A percentile compares a stretch with the other conserved stretches of the same genome.
Conservation (phyloP, 2,329 filamentous ascomycete genomes). For the Dothideomycetes sp. region DNA sequence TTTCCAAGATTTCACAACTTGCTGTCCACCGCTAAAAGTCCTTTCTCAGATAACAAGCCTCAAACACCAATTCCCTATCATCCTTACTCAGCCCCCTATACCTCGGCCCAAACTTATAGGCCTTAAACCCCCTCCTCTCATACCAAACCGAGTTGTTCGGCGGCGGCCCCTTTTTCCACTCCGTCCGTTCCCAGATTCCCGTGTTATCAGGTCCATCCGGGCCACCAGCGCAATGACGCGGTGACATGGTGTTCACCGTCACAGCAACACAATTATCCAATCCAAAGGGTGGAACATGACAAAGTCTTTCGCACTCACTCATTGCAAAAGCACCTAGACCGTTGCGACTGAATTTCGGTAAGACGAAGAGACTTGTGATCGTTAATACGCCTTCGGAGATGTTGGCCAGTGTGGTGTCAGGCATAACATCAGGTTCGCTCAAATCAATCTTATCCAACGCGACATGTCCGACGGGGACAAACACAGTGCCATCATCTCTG, state of each 20-base stretch:
- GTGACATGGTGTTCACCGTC: slow-evolving; percentile 15
- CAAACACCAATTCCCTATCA: no score
- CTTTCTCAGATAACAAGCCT: slow-evolving; percentile 12
- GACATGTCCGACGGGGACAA: slow-evolving; percentile 16
- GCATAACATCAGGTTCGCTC: slow-evolving; percentile 1
- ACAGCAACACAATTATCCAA: slow-evolving; percentile 12
- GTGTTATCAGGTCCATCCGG: slow-evolving; percentile 13
- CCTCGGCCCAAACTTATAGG: slow-evolving; percentile 16
- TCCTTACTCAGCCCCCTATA: no score
- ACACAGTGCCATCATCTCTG: neutral
- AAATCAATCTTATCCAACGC: slow-evolving; percentile 16
- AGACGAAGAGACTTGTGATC: slow-evolving; percentile 17
- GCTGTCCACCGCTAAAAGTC: no score
- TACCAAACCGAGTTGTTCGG: slow-evolving; percentile 16
- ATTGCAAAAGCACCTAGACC: slow-evolving; percentile 17
- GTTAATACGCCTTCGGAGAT: slow-evolving; percentile 13
- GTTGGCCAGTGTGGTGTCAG: slow-evolving; percentile 12
- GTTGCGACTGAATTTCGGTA: slow-evolving; percentile 14
- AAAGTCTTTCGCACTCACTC: slow-evolving; percentile 15
- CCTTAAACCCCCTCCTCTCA: slow-evolving; percentile 14
- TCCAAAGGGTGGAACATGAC: slow-evolving; percentile 15
- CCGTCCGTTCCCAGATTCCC: slow-evolving; percentile 12
- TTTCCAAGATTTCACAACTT: no score
- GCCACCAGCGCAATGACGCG: slow-evolving; percentile 13
- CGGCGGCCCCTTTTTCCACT: neutral